Evolutionary conservation across 1,139 yeast genomes (phyloP).

Genomic region (Magnusiomyces ingens): DNA sequence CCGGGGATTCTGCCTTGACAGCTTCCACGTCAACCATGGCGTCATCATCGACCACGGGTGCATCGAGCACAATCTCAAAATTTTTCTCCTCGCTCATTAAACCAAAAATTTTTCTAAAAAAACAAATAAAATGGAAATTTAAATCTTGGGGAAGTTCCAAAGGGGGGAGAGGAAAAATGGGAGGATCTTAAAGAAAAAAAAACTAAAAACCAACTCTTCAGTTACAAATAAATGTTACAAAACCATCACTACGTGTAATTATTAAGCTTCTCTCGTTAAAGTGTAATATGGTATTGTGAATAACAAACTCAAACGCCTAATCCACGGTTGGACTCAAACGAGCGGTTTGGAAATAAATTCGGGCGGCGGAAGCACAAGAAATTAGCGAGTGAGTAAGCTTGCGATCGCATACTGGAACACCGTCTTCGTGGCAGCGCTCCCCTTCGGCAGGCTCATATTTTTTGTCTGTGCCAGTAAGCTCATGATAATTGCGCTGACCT

Average conservation of each 20-base stretch:
- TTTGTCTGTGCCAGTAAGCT: slow-evolving; percentile 52
- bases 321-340: slow-evolving; percentile 26
- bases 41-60: background rate
- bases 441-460: slow-evolving; percentile 47
- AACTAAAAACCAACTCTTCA: too few relatives aligned
- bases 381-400: slow-evolving; percentile 50
- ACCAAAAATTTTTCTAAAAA: background rate
- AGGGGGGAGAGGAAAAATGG: too few relatives aligned
- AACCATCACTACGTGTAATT: too few relatives aligned
- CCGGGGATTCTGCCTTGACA: background rate
- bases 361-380: slow-evolving; percentile 61
- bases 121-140: background rate
- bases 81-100: background rate
- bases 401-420: slow-evolving; percentile 34
- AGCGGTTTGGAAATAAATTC: slow-evolving; percentile 64
- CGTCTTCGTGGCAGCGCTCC: slow-evolving; percentile 39
- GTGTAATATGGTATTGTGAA: too few relatives aligned
- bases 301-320: background rate
- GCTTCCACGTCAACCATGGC: background rate
- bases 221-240: too few relatives aligned
- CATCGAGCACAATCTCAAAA: background rate
- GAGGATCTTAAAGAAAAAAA: too few relatives aligned
- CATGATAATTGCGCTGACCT: slow-evolving; percentile 46
- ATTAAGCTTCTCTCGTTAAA: too few relatives aligned
- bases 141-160: too few relatives aligned